A percentile compares a stretch with the other conserved stretches of the same genome.
phyloP scores from a whole-genome alignment of 305 asterid species.

The Fraxinus greggii region DNA sequence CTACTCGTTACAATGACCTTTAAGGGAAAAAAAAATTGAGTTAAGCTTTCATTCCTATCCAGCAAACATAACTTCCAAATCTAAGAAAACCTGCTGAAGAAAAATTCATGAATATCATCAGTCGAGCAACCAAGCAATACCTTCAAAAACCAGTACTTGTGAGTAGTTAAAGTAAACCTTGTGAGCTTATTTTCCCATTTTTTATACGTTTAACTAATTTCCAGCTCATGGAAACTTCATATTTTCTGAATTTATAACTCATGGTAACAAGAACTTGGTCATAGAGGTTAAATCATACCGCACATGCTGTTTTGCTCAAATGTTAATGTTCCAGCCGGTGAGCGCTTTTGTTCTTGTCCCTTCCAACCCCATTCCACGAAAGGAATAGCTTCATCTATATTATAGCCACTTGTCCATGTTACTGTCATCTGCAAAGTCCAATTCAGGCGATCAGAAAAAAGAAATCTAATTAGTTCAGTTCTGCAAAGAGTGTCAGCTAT shows the following conservation, averaged over 20 bases:
- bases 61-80: not conserved
- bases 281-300: slow-evolving; percentile 37
- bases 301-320: slow-evolving; percentile 79
- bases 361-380: slow-evolving; percentile 68
- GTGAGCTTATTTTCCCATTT: too few relatives aligned
- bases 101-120: too few relatives aligned
- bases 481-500: not conserved
- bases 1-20: too few relatives aligned
- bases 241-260: not conserved
- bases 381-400: slow-evolving; percentile 73
- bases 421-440: slow-evolving; percentile 68
- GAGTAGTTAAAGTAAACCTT: too few relatives aligned
- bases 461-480: not conserved
- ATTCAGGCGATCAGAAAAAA: not conserved
- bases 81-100: not conserved
- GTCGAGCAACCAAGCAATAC: too few relatives aligned
- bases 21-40: not conserved
- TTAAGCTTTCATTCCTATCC: not conserved
- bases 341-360: slow-evolving; percentile 39
- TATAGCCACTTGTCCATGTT: slow-evolving; percentile 96
- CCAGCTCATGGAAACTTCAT: too few relatives aligned
- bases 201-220: too few relatives aligned
- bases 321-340: slow-evolving; percentile 86
- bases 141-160: too few relatives aligned
- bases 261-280: not conserved